Conservation (phyloP, 1,284 basidiomycete species). For the Fomitopsis pinicola region DNA sequence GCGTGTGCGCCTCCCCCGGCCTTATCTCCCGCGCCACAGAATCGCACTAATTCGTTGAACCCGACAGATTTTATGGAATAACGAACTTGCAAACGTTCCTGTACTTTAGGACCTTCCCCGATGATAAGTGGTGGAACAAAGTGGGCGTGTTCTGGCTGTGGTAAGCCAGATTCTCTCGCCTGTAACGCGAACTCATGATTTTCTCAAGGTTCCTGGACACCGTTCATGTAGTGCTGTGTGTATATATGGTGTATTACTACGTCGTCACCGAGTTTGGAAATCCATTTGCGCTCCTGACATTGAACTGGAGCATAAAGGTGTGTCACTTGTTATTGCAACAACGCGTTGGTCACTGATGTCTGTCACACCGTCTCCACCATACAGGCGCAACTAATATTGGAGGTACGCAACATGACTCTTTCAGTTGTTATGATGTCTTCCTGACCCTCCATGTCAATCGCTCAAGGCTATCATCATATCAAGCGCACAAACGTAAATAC, state of each 20-base stretch:
- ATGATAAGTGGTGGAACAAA: slow-evolving; percentile 34
- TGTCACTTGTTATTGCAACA: neutral
- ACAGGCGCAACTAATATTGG: slow-evolving; percentile 17
- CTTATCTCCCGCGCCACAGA: neutral
- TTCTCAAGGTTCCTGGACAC: slow-evolving; percentile 18
- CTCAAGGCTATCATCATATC: slow-evolving; percentile 12
- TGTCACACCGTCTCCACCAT: no score
- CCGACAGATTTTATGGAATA: slow-evolving; percentile 32
- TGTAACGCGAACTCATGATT: neutral
- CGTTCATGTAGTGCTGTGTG: slow-evolving; percentile 16
- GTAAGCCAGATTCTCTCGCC: slow-evolving; percentile 1
- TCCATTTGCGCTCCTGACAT: slow-evolving; percentile 10
- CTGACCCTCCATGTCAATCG: neutral
- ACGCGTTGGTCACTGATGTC: no score
- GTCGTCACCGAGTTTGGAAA: slow-evolving; percentile 17
- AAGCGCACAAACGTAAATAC: slow-evolving; percentile 15
- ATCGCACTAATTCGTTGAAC: neutral
- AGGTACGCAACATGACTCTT: slow-evolving; percentile 8
- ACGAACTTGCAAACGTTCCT: slow-evolving; percentile 36
- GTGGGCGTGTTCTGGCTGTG: slow-evolving; percentile 29
- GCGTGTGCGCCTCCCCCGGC: slow-evolving; percentile 10
- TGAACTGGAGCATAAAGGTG: slow-evolving; percentile 22
- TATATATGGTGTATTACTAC: slow-evolving; percentile 21
- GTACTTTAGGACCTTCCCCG: slow-evolving; percentile 34
- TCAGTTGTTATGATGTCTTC: neutral